Evolutionary conservation across 2,329 filamentous ascomycete genomes (phyloP).

Genomic region (Endoconidiophora laricicola): DNA sequence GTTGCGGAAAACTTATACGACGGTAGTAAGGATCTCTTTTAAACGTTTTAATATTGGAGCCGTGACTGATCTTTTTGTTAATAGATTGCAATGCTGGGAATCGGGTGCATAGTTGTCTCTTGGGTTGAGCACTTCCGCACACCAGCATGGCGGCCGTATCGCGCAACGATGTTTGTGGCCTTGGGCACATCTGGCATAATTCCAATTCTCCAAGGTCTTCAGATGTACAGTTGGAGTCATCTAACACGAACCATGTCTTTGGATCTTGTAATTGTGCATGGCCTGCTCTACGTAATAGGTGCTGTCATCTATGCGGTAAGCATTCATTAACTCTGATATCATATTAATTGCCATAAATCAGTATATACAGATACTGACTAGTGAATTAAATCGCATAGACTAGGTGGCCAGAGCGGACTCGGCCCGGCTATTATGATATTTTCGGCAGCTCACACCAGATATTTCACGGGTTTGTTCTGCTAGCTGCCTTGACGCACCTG

Average conservation of each 20-base stretch:
- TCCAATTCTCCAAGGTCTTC: constrained; percentile 63
- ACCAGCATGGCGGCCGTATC: constrained; percentile 66
- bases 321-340: constrained; percentile 10
- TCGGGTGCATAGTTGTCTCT: constrained; percentile 61
- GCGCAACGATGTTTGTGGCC: constrained; percentile 75
- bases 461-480: constrained; percentile 77
- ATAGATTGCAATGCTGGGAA: constrained; percentile 61
- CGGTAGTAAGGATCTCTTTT: constrained; percentile 38
- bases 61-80: neutral
- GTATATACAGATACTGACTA: neutral
- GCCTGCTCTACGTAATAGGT: constrained; percentile 68
- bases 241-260: constrained; percentile 63
- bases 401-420: constrained; percentile 67
- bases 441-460: constrained; percentile 91
- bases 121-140: constrained; percentile 72
- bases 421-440: constrained; percentile 70
- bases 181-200: constrained; percentile 74
- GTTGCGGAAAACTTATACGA: constrained; percentile 56
- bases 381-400: constrained; percentile 26
- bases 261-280: constrained; percentile 64
- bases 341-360: neutral
- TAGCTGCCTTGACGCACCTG: constrained; percentile 69
- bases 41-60: neutral
- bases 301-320: constrained; percentile 71
- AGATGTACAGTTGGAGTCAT: constrained; percentile 46